These are phyloP conservation scores for Talaromyces marneffei DNA, from an alignment of 2,329 filamentous ascomycete genomes.

Conservation along the genomic window DNA sequence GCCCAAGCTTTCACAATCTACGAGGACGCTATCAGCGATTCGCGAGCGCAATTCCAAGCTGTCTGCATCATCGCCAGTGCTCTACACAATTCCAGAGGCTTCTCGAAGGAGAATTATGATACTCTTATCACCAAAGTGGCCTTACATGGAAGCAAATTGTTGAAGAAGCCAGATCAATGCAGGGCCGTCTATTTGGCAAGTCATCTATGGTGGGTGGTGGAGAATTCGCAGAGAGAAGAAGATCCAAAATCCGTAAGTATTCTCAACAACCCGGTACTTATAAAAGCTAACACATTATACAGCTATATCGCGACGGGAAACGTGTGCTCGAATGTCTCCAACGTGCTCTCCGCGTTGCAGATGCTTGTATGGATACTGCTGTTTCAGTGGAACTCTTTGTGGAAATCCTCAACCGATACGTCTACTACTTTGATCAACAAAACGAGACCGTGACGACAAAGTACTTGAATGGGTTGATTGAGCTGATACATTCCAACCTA, in stretches of 20 bases:
- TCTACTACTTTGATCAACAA: conserved; percentile 99
- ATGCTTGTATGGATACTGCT: conserved; percentile 97
- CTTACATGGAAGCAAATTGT: conserved; percentile 88
- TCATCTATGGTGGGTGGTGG: conserved; percentile 96
- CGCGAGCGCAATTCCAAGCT: conserved; percentile 93
- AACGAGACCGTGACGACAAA: conserved; percentile 98
- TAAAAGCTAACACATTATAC: conserved; percentile 12
- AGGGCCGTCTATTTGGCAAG: conserved; percentile 93
- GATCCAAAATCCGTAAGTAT: conserved; percentile 69
- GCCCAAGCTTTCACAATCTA: conserved; percentile 98
- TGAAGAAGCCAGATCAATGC: conserved; percentile 98
- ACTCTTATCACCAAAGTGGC: conserved; percentile 97
- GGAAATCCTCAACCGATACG: conserved; percentile 95
- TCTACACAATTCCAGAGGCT: conserved; percentile 80
- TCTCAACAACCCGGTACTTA: not conserved
- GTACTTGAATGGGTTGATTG: conserved; percentile 95
- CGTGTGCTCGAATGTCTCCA: conserved; percentile 94
- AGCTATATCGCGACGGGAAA: conserved; percentile 97
- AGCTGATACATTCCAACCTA: conserved; percentile 95
- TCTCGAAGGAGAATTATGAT: conserved; percentile 96
- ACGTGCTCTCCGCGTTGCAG: conserved; percentile 87
- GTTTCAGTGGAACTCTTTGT: conserved; percentile 97
- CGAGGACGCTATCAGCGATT: conserved; percentile 92
- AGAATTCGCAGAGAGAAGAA: conserved; percentile 71
- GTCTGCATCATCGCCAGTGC: conserved; percentile 90